Base-by-base conservation (phyloP, 371 early-diverging fungal species). In the Mortierella sp. region DNA sequence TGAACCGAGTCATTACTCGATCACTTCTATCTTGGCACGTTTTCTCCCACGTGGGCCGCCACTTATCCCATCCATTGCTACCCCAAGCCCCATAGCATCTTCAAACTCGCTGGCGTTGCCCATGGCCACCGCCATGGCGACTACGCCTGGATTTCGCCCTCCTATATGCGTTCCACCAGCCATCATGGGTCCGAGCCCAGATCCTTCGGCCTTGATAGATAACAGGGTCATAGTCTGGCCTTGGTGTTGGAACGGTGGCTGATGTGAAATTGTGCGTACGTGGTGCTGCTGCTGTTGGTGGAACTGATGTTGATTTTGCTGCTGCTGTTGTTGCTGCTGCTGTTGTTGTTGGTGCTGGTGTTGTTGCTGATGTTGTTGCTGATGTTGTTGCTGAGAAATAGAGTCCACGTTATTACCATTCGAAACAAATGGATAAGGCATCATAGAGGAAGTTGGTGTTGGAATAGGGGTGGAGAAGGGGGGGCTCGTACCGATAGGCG, bases 21-120 rank as follows among this genome's bases (percentile, higher is more conserved):
- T 76, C 23, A 61, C 76, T 34, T 68, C 72, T 37, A 78, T 72
- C 58, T 72, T 78, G 47, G 69, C 65, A n/a, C 77, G 77, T 45
- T 77, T 72, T 31, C 72, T 34, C 10, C 60, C 60, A 40, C 60
- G 68, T 26, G 37, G 66, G 40, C 28, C 34, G 6, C 23, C 61
- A 2, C 22, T 47, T 66, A 58, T 37, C 0, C 66, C 63, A 35
- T 28, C 43, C 15, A 59, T 55, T 2, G 45, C n/a, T 31, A 54
- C 17, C 7, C 62, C 57, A 9, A 65, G 42, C 19, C 68, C 61
- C 67, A 42, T 63, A 43, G 42, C 42, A 53, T 23, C 68, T 26
- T 37, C 64, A 64, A 55, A 55, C 19, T 64, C 64, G 28, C 7
- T 19, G 3, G 37, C 15, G 31, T 37, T 26, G 3, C 64, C 32